Base-by-base conservation (phyloP, 495 filamentous ascomycete genomes). In the Jackrogersella minutella region DNA sequence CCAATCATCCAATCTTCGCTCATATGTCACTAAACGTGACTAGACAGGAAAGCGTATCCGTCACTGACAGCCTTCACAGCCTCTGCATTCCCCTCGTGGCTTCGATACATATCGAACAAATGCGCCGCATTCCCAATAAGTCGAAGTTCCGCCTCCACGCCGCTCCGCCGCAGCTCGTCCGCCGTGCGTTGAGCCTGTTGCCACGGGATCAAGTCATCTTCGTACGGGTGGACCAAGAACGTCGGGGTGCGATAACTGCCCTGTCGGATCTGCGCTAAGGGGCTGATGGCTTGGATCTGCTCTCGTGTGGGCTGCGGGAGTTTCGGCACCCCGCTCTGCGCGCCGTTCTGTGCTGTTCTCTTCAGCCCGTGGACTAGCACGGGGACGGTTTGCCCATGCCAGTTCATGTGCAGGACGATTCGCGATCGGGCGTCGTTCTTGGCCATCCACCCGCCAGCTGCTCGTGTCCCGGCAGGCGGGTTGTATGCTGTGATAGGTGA, bases 191-290 rank as follows among this genome's bases (percentile, higher is more conserved):
- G 50, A 2, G 70, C 58, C 58, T 82, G 79, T 39, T 80, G 53
- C 75, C 76, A 82, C 1, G 82, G 81, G 31, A 84, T 78, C 41
- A 85, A 57, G 60, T 82, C 82, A 55, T 85, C 83, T 3, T 36
- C 16, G 1, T 58, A 75, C 3, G 78, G 77, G 57, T 82, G 80
- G 5, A 85, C 73, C 1, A 85, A 16, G 74, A 80, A 83, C 0
- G 82, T 85, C 5, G 84, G 82, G 9, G 74, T 74, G 1, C 58
- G 19, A 65, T 83, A 83, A 0, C 24, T 57, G 1, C 78, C 78
- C 0, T 19, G 11, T 0, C 13, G 31, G 28, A 85, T 78, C 24
- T 82, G 80, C 0, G 78, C 77, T 3, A 60, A 58, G 0, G 80
- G 80, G 58, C 77, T 80, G 37, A 77, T 63, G 1, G 60, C 37